Conservation (phyloP, 345 rosid species). For the Ceriops tagal region DNA sequence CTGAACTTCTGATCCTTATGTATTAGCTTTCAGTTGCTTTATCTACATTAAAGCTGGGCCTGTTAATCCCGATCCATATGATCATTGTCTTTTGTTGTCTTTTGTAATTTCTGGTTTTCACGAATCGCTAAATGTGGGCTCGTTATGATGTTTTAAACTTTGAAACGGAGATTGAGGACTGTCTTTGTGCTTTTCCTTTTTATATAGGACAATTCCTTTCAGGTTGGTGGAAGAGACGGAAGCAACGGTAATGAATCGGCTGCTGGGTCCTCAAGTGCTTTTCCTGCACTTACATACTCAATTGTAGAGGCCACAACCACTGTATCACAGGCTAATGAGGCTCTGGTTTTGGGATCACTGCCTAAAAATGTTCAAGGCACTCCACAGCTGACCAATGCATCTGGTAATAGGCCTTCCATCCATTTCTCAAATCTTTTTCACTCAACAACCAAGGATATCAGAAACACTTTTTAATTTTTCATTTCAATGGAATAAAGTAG, state of each 20-base stretch:
- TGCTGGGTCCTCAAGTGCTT: neutral
- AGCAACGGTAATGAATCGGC: neutral
- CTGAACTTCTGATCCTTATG: no score
- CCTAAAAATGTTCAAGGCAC: neutral
- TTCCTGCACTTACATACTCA: neutral
- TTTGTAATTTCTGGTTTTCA: no score
- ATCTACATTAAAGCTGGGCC: no score
- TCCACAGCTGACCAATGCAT: conserved; percentile 2
- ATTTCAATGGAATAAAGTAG: neutral
- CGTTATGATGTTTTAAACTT: neutral
- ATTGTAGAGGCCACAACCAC: neutral
- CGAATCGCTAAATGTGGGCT: neutral
- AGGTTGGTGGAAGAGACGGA: neutral
- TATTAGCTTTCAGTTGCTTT: no score
- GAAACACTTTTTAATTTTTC: neutral
- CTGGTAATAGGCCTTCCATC: conserved; percentile 17
- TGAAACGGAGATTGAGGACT: neutral
- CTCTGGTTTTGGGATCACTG: neutral
- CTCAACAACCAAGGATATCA: neutral
- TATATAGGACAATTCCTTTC: conserved; percentile 1
- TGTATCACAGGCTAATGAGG: conserved; percentile 1
- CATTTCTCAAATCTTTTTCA: conserved; percentile 3
- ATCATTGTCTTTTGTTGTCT: no score
- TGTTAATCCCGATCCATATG: no score
- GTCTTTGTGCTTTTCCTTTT: neutral